These are phyloP conservation scores for Fusarium cyanostomum DNA, from an alignment of 2,329 filamentous ascomycete genomes.

Conservation along the genomic window DNA sequence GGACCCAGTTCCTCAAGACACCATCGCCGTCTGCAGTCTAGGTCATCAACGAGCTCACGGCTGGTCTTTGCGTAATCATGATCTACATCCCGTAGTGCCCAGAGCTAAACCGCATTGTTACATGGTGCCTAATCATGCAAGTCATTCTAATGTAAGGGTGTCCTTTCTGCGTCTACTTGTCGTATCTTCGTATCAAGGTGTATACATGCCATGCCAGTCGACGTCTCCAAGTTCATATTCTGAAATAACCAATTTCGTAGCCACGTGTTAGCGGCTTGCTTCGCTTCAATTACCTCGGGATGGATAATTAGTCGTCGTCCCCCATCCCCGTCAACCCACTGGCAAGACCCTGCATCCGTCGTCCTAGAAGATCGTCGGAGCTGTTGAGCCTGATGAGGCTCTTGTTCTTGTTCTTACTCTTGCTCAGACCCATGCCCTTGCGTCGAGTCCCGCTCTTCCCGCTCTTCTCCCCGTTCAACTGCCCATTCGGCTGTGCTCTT, in stretches of 20 bases:
- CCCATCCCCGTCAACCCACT: constrained; percentile 61
- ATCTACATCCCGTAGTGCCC: background rate
- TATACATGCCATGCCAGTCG: constrained; percentile 6
- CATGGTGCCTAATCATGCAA: background rate
- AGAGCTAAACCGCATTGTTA: background rate
- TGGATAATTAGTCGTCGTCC: constrained; percentile 51
- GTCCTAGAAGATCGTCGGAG: constrained; percentile 65
- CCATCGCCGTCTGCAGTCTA: background rate
- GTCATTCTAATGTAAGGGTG: constrained; percentile 28
- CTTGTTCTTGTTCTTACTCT: constrained; percentile 56
- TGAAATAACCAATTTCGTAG: constrained; percentile 5
- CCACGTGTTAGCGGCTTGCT: background rate
- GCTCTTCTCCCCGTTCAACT: constrained; percentile 40
- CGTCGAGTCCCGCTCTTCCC: constrained; percentile 36
- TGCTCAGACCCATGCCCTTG: constrained; percentile 41
- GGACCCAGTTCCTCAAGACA: background rate
- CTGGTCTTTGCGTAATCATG: background rate
- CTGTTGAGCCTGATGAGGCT: constrained; percentile 64
- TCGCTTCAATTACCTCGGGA: background rate
- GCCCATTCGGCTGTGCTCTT: constrained; percentile 25
- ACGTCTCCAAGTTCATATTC: background rate
- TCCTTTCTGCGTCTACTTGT: constrained; percentile 32
- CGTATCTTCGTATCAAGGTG: constrained; percentile 25
- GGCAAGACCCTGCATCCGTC: constrained; percentile 67
- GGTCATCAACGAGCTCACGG: background rate